phyloP scores from a whole-genome alignment of 108 stramenopile species.

The Bacterosira constricta region DNA sequence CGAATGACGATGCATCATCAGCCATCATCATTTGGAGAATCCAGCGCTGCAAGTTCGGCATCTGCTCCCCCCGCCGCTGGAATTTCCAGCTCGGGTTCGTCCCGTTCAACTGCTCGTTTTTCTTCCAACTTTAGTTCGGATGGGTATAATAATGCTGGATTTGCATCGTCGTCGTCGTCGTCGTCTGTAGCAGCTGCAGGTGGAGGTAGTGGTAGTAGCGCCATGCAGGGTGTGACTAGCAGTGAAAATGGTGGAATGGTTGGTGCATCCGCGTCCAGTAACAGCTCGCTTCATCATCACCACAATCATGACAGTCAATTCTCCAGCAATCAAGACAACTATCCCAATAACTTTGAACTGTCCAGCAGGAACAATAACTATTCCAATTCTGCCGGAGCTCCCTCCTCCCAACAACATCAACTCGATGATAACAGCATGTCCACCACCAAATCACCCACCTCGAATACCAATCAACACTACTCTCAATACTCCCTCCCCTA shows the following conservation, averaged over 20 bases:
- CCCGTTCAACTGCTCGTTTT: slow-evolving; percentile 9
- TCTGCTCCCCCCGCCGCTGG: slow-evolving; percentile 6
- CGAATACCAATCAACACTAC: slow-evolving; percentile 1
- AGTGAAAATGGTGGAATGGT: not conserved
- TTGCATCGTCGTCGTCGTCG: not conserved
- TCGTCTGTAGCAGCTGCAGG: not conserved
- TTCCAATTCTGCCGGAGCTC: slow-evolving; percentile 9
- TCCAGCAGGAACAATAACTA: no score
- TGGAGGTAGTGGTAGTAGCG: not conserved
- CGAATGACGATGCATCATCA: not conserved
- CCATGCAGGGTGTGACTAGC: not conserved
- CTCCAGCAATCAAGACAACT: no score
- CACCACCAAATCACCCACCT: not conserved
- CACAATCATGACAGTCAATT: no score
- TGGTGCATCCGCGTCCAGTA: no score
- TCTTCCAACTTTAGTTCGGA: not conserved
- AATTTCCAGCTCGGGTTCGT: slow-evolving; percentile 25
- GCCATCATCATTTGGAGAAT: not conserved
- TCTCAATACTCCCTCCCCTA: not conserved
- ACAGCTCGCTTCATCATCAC: no score
- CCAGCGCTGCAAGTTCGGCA: not conserved
- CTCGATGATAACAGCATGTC: not conserved
- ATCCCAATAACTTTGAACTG: no score
- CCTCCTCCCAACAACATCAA: slow-evolving; percentile 14
- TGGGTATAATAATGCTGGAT: not conserved